These are phyloP conservation scores for barley (Hordeum vulgare) DNA, from an alignment of 176 grass and related monocot species.

Conservation along the genomic window DNA sequence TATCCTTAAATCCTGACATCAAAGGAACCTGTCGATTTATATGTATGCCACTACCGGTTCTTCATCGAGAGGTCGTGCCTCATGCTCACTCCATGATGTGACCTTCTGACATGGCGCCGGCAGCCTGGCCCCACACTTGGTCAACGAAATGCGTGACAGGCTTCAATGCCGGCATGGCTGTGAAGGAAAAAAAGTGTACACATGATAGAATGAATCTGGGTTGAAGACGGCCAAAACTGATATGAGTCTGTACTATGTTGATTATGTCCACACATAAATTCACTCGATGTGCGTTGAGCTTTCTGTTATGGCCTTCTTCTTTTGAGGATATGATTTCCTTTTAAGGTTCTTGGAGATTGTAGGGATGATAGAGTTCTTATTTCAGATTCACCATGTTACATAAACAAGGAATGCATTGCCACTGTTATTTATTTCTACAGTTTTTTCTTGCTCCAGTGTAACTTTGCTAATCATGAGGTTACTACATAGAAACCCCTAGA, in stretches of 20 bases:
- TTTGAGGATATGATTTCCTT: background rate
- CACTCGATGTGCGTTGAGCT: background rate
- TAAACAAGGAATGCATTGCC: background rate
- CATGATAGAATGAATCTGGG: conserved; percentile 43
- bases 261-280: background rate
- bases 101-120: background rate
- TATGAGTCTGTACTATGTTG: conserved; percentile 27
- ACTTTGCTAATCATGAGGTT: conserved; percentile 6
- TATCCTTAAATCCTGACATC: background rate
- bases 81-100: background rate
- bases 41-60: background rate
- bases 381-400: background rate
- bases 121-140: background rate
- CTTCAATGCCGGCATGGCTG: background rate
- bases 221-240: conserved; percentile 37
- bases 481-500: conserved; percentile 32
- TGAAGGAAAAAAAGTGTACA: conserved; percentile 29
- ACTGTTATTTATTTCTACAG: background rate
- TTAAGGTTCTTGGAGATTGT: background rate
- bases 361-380: conserved; percentile 2
- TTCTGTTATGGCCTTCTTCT: background rate
- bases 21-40: background rate
- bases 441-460: background rate
- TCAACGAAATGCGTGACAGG: background rate
- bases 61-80: background rate